phyloP scores from a whole-genome alignment of 73 alveolate genomes.

The Paramecium primaurelia region DNA sequence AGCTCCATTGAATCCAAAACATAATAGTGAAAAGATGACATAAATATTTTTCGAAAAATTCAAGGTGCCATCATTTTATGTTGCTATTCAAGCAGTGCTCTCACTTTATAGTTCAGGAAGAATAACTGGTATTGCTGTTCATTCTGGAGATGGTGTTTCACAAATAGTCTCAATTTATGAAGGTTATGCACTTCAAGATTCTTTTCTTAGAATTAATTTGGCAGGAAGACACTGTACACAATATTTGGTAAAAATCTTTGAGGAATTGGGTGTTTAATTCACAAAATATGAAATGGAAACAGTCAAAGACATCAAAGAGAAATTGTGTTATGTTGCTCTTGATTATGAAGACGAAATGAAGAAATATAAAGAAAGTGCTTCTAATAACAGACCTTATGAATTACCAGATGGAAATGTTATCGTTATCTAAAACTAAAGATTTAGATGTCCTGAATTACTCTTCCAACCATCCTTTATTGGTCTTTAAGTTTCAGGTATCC shows the following conservation, averaged over 20 bases:
- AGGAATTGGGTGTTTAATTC: conserved; percentile 86
- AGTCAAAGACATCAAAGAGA: conserved; percentile 73
- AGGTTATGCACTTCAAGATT: conserved; percentile 93
- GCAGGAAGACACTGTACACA: conserved; percentile 97
- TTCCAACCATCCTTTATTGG: conserved; percentile 84
- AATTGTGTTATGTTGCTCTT: conserved; percentile 45
- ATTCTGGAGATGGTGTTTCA: conserved; percentile 98
- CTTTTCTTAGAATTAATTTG: conserved; percentile 84
- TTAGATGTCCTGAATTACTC: conserved; percentile 86
- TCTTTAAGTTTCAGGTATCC: conserved; percentile 67
- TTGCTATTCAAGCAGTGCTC: conserved; percentile 83
- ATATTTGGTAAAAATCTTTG: conserved; percentile 80
- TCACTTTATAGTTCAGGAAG: conserved; percentile 95
- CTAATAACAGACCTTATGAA: conserved; percentile 38
- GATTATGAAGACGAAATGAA: conserved; percentile 53
- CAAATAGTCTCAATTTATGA: conserved; percentile 99
- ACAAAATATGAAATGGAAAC: conserved; percentile 91
- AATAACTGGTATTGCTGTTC: conserved; percentile 95
- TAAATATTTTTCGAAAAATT: too few relatives aligned
- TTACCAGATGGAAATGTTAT: conserved; percentile 58
- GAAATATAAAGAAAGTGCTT: conserved; percentile 11
- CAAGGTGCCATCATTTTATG: too few relatives aligned
- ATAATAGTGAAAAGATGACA: too few relatives aligned
- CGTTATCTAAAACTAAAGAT: conserved; percentile 54
- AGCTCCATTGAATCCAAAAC: too few relatives aligned